Evolutionary conservation across 768 basidiomycete species (phyloP), one percentile per base, ranked within the genome.

Genomic region (Suillus discolor): DNA sequence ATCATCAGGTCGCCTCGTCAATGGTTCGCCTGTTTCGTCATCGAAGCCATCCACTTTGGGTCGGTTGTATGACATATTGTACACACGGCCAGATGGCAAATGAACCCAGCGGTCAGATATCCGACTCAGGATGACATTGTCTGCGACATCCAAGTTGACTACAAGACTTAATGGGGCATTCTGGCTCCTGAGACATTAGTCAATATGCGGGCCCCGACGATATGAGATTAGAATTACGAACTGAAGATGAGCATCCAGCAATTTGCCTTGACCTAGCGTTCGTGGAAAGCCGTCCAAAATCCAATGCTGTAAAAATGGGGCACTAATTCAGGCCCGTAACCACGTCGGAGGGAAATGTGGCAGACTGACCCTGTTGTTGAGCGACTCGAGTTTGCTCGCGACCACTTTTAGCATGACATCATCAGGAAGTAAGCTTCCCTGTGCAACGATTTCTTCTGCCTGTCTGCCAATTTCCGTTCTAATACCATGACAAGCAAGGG

Each of bases 41-140:
- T 97, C 95, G 61, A 85, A 80, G 1, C 96, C 94, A 6, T 87
- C 81, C 2, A 90, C 85, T 70, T 88, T 88, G 18, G 95, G 96
- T 16, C 83, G 88, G 76, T 95, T 97, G 78, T 94, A 97, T 9
- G 89, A 89, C 75, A 89, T 82, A 77, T 96, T 97, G 82, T 97
- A 97, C 15, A 96, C 89, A 15, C 95, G 85, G 18, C 95, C 95
- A 0, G 94, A 96, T 8, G 92, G 87, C 16, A 90, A 81, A 74
- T 97, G 95, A 28, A 96, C 84, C 91, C 90, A 96, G 47, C 95
- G 89, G 73, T 96, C 94, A 15, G 91, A 90, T 70, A 97, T 96
- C 60, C 95, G 90, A 65, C 85, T 82, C 23, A 96, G 81, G 72
- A 97, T 96, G 61, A 94, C 84, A 65, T 91, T 83, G 73, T 97